A percentile compares a stretch with the other conserved stretches of the same genome.
Conservation (phyloP, 225 moss, liverwort and hornwort genomes). For the Pleurozium schreberi region DNA sequence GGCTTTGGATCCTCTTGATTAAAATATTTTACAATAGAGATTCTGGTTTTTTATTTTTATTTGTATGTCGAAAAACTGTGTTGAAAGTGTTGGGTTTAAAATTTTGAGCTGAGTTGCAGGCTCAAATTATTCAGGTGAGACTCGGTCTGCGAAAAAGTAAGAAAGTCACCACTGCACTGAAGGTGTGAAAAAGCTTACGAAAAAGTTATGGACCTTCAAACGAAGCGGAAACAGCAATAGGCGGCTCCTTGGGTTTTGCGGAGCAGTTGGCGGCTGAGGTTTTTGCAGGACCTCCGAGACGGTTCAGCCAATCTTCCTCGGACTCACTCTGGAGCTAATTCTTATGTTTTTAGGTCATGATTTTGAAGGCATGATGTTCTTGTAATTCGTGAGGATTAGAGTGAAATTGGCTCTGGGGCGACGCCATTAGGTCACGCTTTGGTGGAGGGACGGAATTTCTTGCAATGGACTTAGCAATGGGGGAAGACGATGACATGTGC, state of each 20-base stretch:
- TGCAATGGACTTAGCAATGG: slow-evolving; percentile 27
- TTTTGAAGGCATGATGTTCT: not conserved
- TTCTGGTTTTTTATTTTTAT: no score
- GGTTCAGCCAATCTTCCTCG: not conserved
- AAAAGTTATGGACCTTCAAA: not conserved
- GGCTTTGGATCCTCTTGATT: not conserved
- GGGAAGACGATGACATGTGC: slow-evolving; percentile 51
- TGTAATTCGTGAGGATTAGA: not conserved
- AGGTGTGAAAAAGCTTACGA: not conserved
- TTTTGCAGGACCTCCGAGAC: not conserved
- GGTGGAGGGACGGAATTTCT: not conserved
- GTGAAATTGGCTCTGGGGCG: not conserved
- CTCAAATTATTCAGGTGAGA: not conserved
- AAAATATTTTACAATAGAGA: no score
- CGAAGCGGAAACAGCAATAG: not conserved
- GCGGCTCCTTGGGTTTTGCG: not conserved
- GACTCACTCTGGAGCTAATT: not conserved
- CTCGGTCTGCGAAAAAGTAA: not conserved
- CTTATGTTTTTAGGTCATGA: not conserved
- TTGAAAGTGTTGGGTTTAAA: no score
- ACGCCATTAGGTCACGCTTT: not conserved
- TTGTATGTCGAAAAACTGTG: no score
- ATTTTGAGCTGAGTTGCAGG: not conserved
- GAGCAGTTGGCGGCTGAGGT: not conserved
- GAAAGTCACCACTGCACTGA: not conserved